phyloP scores from a whole-genome alignment of 1,139 yeast genomes.

The Yamadazyma oceani region DNA sequence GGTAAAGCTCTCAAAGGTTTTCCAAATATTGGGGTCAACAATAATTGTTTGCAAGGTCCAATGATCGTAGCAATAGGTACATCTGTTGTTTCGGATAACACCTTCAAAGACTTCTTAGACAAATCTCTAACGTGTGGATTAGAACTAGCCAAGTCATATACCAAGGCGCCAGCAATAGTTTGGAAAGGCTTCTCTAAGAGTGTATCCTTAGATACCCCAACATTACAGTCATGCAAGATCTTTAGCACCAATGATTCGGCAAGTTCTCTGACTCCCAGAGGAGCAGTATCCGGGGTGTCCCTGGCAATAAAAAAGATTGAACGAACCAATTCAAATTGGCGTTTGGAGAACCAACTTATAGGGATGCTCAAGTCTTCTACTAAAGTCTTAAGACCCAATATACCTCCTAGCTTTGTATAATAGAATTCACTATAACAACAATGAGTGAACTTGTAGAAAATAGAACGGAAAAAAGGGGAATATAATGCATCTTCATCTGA shows the following conservation, averaged over 20 bases:
- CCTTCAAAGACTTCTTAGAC: slow-evolving; percentile 69
- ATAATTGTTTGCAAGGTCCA: slow-evolving; percentile 76
- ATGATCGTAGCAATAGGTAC: slow-evolving; percentile 74
- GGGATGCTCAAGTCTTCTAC: slow-evolving; percentile 70
- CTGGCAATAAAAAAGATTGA: slow-evolving; percentile 87
- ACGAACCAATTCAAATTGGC: slow-evolving; percentile 83
- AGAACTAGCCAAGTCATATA: slow-evolving; percentile 89
- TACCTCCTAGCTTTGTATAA: slow-evolving; percentile 85
- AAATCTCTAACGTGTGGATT: slow-evolving; percentile 80
- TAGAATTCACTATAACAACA: slow-evolving; percentile 88
- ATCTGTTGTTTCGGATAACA: slow-evolving; percentile 66
- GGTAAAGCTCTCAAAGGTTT: slow-evolving; percentile 96
- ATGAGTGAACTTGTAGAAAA: slow-evolving; percentile 83
- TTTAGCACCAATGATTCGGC: slow-evolving; percentile 69
- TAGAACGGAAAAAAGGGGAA: slow-evolving; percentile 72
- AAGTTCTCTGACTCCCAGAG: slow-evolving; percentile 68
- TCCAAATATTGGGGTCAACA: slow-evolving; percentile 91
- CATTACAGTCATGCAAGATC: slow-evolving; percentile 65
- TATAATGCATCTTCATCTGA: slow-evolving; percentile 60
- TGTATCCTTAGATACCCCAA: slow-evolving; percentile 56
- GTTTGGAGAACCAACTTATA: slow-evolving; percentile 65
- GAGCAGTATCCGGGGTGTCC: slow-evolving; percentile 89
- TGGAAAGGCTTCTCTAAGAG: slow-evolving; percentile 74
- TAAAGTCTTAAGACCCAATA: slow-evolving; percentile 75
- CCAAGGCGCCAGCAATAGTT: slow-evolving; percentile 81